These are phyloP conservation scores for Myriosclerotinia curreyana DNA, from an alignment of 2,329 filamentous ascomycete genomes.

Conservation along the genomic window DNA sequence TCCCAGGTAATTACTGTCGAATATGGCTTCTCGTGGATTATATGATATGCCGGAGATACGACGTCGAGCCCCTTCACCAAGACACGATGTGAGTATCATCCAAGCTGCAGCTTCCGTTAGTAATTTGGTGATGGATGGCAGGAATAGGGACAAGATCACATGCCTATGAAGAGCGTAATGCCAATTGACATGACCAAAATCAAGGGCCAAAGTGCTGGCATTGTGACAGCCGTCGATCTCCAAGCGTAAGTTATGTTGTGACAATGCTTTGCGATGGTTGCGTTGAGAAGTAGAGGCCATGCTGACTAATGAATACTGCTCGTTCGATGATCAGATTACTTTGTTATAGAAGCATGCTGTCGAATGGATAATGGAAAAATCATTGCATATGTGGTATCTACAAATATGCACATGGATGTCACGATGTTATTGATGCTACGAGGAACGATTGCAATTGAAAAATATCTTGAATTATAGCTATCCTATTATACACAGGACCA, in stretches of 20 bases:
- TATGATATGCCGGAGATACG: constrained; percentile 31
- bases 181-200: constrained; percentile 23
- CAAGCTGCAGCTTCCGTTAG: constrained; percentile 31
- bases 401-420: too few species aligned
- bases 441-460: neutral
- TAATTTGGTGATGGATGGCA: neutral
- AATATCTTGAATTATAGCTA: neutral
- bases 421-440: neutral
- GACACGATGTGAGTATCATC: constrained; percentile 40
- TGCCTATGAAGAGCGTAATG: constrained; percentile 35
- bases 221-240: neutral
- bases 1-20: constrained; percentile 38
- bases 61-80: constrained; percentile 37
- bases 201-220: constrained; percentile 26
- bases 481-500: neutral
- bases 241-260: neutral
- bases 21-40: constrained; percentile 36
- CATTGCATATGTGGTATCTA: neutral
- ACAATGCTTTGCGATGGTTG: neutral
- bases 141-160: constrained; percentile 22
- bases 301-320: constrained; percentile 11
- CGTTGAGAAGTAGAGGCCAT: neutral
- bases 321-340: neutral
- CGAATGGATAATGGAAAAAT: neutral
- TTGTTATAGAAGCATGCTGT: rapidly evolving